Evolutionary conservation across 768 basidiomycete species (phyloP).

Genomic region (Flagelloscypha sp.): DNA sequence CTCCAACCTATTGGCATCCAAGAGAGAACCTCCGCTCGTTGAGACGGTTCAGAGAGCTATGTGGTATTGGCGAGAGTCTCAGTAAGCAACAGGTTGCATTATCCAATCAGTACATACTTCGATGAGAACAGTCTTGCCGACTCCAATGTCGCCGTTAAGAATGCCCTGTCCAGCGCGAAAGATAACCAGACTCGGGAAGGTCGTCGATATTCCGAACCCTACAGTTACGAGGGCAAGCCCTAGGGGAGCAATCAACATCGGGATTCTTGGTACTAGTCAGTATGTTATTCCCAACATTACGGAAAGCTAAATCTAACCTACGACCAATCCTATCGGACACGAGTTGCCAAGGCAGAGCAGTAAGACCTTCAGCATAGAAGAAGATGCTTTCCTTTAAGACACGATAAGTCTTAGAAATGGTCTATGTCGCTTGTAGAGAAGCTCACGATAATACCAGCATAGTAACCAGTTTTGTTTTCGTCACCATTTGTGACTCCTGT

Average conservation of each 20-base stretch:
- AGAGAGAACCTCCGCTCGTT: slow-evolving; percentile 20
- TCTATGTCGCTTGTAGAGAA: slow-evolving; percentile 3
- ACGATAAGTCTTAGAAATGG: neutral
- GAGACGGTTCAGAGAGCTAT: slow-evolving; percentile 20
- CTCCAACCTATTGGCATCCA: slow-evolving; percentile 22
- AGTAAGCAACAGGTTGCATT: neutral
- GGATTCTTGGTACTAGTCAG: slow-evolving; percentile 30
- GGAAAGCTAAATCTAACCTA: slow-evolving; percentile 5
- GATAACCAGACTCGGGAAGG: slow-evolving; percentile 24
- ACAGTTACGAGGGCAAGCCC: slow-evolving; percentile 32
- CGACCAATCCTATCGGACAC: slow-evolving; percentile 28
- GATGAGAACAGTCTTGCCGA: slow-evolving; percentile 23
- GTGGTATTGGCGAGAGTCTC: neutral
- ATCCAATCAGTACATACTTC: slow-evolving; percentile 16
- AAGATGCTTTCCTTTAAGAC: slow-evolving; percentile 26
- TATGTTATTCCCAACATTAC: neutral
- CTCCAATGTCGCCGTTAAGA: slow-evolving; percentile 26
- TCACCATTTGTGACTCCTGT: slow-evolving; percentile 36
- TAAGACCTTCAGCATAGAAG: slow-evolving; percentile 25
- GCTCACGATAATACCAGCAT: slow-evolving; percentile 38
- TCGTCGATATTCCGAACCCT: slow-evolving; percentile 33
- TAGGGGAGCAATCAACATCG: slow-evolving; percentile 33
- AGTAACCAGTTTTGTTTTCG: slow-evolving; percentile 38
- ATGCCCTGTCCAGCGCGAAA: slow-evolving; percentile 20
- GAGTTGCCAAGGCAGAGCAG: slow-evolving; percentile 25